Evolutionary conservation across 2,329 filamentous ascomycete species (phyloP), one percentile per base, ranked within the genome.

Genomic region (Fusarium haematococcum): DNA sequence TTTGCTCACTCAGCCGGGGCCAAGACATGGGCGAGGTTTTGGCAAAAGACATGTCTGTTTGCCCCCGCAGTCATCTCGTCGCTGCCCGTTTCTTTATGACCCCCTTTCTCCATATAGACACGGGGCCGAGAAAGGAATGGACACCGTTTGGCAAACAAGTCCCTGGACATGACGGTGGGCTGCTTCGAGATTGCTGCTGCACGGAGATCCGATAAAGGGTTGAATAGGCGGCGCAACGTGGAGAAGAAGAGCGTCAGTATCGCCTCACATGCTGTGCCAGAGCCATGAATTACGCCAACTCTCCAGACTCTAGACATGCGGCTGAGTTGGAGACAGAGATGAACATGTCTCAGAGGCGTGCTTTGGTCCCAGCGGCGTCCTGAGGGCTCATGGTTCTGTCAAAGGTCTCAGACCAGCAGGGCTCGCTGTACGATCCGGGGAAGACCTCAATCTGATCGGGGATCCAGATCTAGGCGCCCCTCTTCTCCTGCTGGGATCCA

Each of bases 61-160:
- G 75, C 64, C 45, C 48, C 39, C 32, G 45, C 39, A 32, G 50
- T 48, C 23, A 16, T 41, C 66, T 75, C 60, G 57, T 57, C 45
- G 63, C 58, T 63, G 30, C 41, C 58, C 32, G 63, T 27, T 50
- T 56, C 11, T 41, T 60, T 45, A 32, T 41, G 61, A 52, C 50
- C 27, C 41, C 25, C 35, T 70, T 35, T 67, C 56, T 59, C 48
- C 48, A 62, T 69, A 43, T 48, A 70, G 23, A 27, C 11, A 52
- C 23, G 23, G 37, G 20, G 45, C 66, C 60, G 61, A 43, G 62
- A 57, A 39, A 68, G 71, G 56, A 67, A 65, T 45, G 54, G 56
- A 18, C 58, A 30, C 63, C 59, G 65, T 71, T 72, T 74, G 67
- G 59, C 69, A 73, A 71, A 71, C 71, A 65, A 62, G 39, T 14